Evolutionary conservation across 2,329 filamentous ascomycete genomes (phyloP), one percentile per base, ranked within the genome.

Genomic region (Calonectria montana): DNA sequence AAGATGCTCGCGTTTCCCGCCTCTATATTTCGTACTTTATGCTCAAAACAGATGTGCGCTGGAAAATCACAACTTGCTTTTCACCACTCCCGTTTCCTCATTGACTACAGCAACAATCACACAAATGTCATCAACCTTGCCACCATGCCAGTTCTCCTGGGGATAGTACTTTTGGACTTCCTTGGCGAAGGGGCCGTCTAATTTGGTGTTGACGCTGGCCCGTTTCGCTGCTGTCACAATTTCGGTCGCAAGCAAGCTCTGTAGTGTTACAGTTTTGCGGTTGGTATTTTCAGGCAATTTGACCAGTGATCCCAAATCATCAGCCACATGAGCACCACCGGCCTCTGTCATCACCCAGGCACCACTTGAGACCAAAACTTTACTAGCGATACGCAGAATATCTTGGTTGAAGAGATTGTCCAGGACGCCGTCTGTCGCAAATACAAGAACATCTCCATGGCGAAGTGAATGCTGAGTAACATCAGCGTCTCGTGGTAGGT

Each of bases 71-170:
- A 84, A 73, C 74, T 84, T 84, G 80, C 82, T 83, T 71, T 77
- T 81, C 31, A 73, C 53, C 31, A 64, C 73, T 4, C 73, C 66
- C 21, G 70, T 59, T 21, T 92, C 90, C 76, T 96, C 92, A 10
- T 94, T 91, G 1, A 94, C 94, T 35, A 98, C 87, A 37, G 92
- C 91, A 16, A 96, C 92, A 63, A 99, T 87, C 5, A 95, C 95
- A 79, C 95, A 96, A 71, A 99, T 98, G 83, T 99, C 97, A 81
- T 99, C 97, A 23, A 97, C 91, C 84, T 99, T 99, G 65, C 97
- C 97, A 70, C 97, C 97, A 70, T 91, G 91, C 91, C 94, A 99
- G 70, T 92, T 91, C 83, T 98, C 96, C 43, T 92, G 88, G 0
- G 97, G 96, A 77, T 94, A 97, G 80, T 94, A 92, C 80, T 92